phyloP scores from a whole-genome alignment of 495 filamentous ascomycete genomes.

The Chaetomidium leptoderma region DNA sequence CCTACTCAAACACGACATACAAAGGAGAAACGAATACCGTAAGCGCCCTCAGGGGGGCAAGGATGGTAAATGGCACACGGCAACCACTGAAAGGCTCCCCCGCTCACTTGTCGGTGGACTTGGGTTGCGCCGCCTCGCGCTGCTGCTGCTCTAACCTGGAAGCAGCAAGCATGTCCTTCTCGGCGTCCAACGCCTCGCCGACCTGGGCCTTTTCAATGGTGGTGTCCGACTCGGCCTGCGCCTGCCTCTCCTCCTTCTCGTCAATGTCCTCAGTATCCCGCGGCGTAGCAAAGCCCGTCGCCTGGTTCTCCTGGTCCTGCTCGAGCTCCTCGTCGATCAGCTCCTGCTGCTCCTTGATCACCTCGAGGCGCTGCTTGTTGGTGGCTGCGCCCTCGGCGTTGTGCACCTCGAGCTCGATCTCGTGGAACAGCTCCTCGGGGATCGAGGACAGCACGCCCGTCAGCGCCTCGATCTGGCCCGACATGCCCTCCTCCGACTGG shows the following conservation, averaged over 20 bases:
- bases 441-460: slow-evolving; percentile 89
- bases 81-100: not conserved
- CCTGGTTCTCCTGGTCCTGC: slow-evolving; percentile 73
- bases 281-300: slow-evolving; percentile 62
- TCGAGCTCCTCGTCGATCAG: slow-evolving; percentile 95
- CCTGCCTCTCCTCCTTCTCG: slow-evolving; percentile 50
- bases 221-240: slow-evolving; percentile 35
- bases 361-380: slow-evolving; percentile 98
- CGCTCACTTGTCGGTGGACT: slow-evolving; percentile 19
- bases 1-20: slow-evolving; percentile 7
- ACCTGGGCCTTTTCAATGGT: slow-evolving; percentile 39
- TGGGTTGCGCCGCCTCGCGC: slow-evolving; percentile 5
- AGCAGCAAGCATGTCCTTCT: slow-evolving; percentile 34
- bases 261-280: slow-evolving; percentile 87
- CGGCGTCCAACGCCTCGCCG: slow-evolving; percentile 43
- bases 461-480: slow-evolving; percentile 88
- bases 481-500: slow-evolving; percentile 66
- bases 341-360: slow-evolving; percentile 97
- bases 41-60: slow-evolving; percentile 1
- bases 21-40: slow-evolving; percentile 8
- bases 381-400: slow-evolving; percentile 95
- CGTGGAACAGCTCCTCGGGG: slow-evolving; percentile 97
- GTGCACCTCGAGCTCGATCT: slow-evolving; percentile 98
- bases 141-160: slow-evolving; percentile 18
- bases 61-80: not conserved